phyloP scores from a whole-genome alignment of 805 yeast species.

The Candida khao-thaluensis region DNA sequence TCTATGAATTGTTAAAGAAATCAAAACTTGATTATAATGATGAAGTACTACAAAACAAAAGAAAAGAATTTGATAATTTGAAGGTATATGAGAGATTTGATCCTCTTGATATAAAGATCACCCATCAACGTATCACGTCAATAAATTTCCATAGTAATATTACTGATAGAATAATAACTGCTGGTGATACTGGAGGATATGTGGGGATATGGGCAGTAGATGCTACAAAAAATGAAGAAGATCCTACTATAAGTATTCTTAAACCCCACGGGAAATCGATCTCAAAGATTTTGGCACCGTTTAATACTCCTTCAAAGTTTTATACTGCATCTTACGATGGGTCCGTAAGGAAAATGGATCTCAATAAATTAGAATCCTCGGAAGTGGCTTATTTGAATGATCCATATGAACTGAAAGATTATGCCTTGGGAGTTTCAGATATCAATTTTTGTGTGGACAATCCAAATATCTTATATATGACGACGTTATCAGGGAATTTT shows the following conservation, averaged over 20 bases:
- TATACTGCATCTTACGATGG: constrained; percentile 86
- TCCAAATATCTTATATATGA: constrained; percentile 59
- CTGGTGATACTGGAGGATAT: constrained; percentile 88
- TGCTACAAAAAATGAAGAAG: constrained; percentile 28
- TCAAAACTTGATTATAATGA: constrained; percentile 25
- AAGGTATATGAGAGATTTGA: constrained; percentile 54
- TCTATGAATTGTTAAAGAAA: constrained; percentile 51
- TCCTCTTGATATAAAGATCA: constrained; percentile 69
- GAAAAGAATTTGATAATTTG: constrained; percentile 55
- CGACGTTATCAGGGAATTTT: constrained; percentile 81
- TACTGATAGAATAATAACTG: constrained; percentile 62
- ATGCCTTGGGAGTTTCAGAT: constrained; percentile 67
- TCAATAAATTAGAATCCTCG: constrained; percentile 55
- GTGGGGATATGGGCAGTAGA: constrained; percentile 87
- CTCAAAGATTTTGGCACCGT: constrained; percentile 58
- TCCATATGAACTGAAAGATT: constrained; percentile 46
- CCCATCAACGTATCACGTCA: constrained; percentile 70
- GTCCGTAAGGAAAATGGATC: constrained; percentile 69
- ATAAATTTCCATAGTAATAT: constrained; percentile 74
- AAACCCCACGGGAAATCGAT: constrained; percentile 77
- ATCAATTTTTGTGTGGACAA: constrained; percentile 50
- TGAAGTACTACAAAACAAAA: constrained; percentile 43
- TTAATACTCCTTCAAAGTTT: constrained; percentile 51
- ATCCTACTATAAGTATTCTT: constrained; percentile 59
- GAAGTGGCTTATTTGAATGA: constrained; percentile 49